These are phyloP conservation scores for Martiniozyma asiatica DNA, from an alignment of 1,139 yeast species.

Conservation along the genomic window DNA sequence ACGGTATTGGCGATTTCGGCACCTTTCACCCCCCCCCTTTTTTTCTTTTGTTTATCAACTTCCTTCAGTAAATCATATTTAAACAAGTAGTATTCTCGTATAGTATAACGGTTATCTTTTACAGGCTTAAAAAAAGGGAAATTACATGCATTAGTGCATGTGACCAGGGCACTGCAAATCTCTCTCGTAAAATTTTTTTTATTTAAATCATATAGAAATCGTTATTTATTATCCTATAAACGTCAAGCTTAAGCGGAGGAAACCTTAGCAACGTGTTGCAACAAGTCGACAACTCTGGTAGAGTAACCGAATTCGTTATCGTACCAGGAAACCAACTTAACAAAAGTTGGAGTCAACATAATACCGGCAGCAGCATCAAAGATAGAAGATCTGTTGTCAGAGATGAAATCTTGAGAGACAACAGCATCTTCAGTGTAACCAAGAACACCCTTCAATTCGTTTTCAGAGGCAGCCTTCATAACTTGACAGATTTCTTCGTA, in stretches of 20 bases:
- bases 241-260: too few relatives aligned
- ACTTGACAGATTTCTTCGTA: slow-evolving; percentile 69
- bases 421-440: slow-evolving; percentile 83
- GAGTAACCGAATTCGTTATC: slow-evolving; percentile 87
- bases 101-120: too few relatives aligned
- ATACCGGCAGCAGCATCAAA: slow-evolving; percentile 81
- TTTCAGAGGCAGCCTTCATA: slow-evolving; percentile 51
- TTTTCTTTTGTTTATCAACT: too few relatives aligned
- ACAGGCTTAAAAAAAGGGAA: too few relatives aligned
- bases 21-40: too few relatives aligned
- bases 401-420: slow-evolving; percentile 74
- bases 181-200: too few relatives aligned
- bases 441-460: slow-evolving; percentile 59
- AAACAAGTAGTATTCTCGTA: too few relatives aligned
- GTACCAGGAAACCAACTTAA: slow-evolving; percentile 79
- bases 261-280: slow-evolving; percentile 57
- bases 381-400: slow-evolving; percentile 67
- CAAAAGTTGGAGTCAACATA: slow-evolving; percentile 74
- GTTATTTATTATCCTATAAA: slow-evolving; percentile 1
- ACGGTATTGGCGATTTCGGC: too few relatives aligned
- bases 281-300: slow-evolving; percentile 81
- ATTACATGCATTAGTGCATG: too few relatives aligned
- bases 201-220: too few relatives aligned
- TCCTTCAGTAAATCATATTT: too few relatives aligned
- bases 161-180: too few relatives aligned